Evolutionary conservation across 1,284 basidiomycete genomes (phyloP), one percentile per base, ranked within the genome.

Genomic region (Meripilus lineatus): DNA sequence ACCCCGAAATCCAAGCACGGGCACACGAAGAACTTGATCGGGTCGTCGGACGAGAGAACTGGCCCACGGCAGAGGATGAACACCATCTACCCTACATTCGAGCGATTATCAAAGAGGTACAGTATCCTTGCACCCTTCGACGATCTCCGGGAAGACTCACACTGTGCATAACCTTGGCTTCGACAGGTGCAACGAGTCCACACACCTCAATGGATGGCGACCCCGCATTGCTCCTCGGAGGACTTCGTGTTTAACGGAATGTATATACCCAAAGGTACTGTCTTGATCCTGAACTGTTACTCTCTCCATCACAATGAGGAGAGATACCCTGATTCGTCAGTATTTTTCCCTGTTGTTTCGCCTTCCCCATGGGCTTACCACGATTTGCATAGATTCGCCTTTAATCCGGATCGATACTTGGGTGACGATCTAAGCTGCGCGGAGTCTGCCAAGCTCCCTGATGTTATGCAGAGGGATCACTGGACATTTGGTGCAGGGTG

Each of bases 11-110:
- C 2, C 58, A 60, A 40, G 40, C 42, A 1, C 53, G 51, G n/a
- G 61, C 59, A 1, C 57, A 60, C n/a, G 58, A 52, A 14, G 61
- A 63, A 40, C 42, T 64, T 23, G 63, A 64, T 39, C 30, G 42
- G 4, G 55, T 64, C 6, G 40, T 64, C 17, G 71, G 71, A 7
- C 35, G 45, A 4, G 50, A 55, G 11, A 46, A 46, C n/a, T 50
- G 52, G 42, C 63, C 63, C 3, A 48, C 47, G 1, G 40, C 55
- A 23, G 51, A 57, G 1, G 63, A 64, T 26, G 50, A 56, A 33
- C 44, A 51, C 13, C 44, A 54, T 4, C 53, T 65, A 26, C 63
- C 63, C 0, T 65, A 63, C 45, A 46, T 59, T 20, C 58, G 56
- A 8, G 63, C 58, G 3, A 40, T 61, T 18, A 54, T 61, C 34